A percentile compares a stretch with the other conserved stretches of the same genome.
Evolutionary conservation across 495 filamentous ascomycete genomes (phyloP).

Genomic region (Choiromyces venosus): DNA sequence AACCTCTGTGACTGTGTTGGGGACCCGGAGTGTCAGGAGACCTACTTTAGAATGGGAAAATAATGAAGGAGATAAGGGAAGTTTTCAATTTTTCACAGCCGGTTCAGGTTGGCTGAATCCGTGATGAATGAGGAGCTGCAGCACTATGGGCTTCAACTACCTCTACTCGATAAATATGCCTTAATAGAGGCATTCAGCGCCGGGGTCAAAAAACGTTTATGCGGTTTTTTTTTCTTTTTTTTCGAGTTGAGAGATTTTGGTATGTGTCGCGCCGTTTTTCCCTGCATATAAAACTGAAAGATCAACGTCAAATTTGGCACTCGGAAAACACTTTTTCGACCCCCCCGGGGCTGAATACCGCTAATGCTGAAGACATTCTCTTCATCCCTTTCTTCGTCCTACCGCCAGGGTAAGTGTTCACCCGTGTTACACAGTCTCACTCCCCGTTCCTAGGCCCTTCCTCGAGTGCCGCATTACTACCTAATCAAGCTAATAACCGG

Average conservation of each 20-base stretch:
- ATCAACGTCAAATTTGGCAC: too few relatives aligned
- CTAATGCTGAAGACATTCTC: not conserved
- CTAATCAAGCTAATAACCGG: too few relatives aligned
- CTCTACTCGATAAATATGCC: not conserved
- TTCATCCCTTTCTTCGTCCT: not conserved
- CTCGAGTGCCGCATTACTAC: too few relatives aligned
- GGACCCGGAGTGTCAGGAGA: not conserved
- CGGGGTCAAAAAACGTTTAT: too few relatives aligned
- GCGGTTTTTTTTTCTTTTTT: too few relatives aligned
- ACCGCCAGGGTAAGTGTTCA: not conserved
- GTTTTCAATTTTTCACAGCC: not conserved
- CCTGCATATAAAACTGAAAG: too few relatives aligned
- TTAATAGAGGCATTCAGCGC: too few relatives aligned
- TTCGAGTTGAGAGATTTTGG: too few relatives aligned
- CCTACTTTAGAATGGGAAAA: not conserved
- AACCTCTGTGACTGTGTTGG: not conserved
- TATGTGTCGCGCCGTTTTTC: too few relatives aligned
- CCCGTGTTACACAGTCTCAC: not conserved
- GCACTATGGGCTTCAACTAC: too few relatives aligned
- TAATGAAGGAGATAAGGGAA: not conserved
- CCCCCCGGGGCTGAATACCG: too few relatives aligned
- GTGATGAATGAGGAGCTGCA: not conserved
- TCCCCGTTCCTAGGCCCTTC: not conserved
- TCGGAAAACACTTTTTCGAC: too few relatives aligned
- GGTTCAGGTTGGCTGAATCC: not conserved